Conservation (phyloP, 1,284 basidiomycete species). For the Apiotrichum brassicae region DNA sequence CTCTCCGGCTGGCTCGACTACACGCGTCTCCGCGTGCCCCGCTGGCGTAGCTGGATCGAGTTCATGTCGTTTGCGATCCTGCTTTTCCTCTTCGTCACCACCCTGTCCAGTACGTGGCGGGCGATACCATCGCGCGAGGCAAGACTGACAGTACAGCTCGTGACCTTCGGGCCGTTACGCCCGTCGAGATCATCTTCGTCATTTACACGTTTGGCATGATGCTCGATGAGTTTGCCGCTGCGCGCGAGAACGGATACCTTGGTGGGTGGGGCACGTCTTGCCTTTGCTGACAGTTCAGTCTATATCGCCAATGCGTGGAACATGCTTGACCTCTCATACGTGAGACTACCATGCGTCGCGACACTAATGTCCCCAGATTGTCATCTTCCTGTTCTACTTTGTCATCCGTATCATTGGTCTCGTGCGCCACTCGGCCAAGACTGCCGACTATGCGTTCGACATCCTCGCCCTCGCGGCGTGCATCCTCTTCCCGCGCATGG, state of each 20-base stretch:
- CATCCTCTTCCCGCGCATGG: conserved; percentile 76
- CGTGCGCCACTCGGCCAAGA: conserved; percentile 51
- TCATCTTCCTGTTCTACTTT: conserved; percentile 66
- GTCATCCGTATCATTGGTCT: conserved; percentile 62
- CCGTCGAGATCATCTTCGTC: conserved; percentile 64
- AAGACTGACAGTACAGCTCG: no score
- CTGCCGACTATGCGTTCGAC: conserved; percentile 70
- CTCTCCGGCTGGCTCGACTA: conserved; percentile 74
- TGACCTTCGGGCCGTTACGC: conserved; percentile 52
- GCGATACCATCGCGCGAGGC: neutral
- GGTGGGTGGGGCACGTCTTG: conserved; percentile 52
- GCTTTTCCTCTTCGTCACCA: conserved; percentile 58
- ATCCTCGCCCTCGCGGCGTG: conserved; percentile 77
- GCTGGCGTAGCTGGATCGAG: conserved; percentile 70
- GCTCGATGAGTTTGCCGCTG: conserved; percentile 53
- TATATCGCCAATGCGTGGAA: conserved; percentile 84
- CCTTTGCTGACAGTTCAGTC: conserved; percentile 50
- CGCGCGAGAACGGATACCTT: conserved; percentile 70
- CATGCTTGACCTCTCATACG: conserved; percentile 72
- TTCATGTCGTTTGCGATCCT: conserved; percentile 65
- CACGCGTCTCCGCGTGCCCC: conserved; percentile 67
- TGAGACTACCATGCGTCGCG: neutral
- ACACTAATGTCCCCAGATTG: conserved; percentile 42
- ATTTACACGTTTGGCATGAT: conserved; percentile 68
- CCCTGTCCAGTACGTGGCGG: conserved; percentile 54